A percentile compares a stretch with the other conserved stretches of the same genome.
Evolutionary conservation across 441 rosid genomes (phyloP).

Genomic region (Omphalea diandra): DNA sequence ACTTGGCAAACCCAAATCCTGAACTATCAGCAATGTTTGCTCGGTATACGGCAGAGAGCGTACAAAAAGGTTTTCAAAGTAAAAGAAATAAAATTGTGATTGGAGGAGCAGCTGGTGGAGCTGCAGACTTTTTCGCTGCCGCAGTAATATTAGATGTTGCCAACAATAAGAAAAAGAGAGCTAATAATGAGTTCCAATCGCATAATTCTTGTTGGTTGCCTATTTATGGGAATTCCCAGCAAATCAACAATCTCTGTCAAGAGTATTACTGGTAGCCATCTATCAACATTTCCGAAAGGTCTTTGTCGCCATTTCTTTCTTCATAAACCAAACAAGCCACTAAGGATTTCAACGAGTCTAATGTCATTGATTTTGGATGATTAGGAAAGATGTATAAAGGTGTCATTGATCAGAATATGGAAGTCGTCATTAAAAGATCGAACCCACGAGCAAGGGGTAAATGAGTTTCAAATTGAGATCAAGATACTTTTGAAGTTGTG

Average conservation of each 20-base stretch:
- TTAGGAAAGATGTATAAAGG: slow-evolving; percentile 79
- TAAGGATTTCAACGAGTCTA: slow-evolving; percentile 51
- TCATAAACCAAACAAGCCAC: slow-evolving; percentile 51
- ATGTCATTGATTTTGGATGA: slow-evolving; percentile 73
- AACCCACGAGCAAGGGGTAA: slow-evolving; percentile 76
- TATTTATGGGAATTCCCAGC: slow-evolving; percentile 34
- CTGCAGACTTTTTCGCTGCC: slow-evolving; percentile 42
- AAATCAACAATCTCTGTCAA: slow-evolving; percentile 46
- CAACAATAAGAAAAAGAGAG: slow-evolving; percentile 35
- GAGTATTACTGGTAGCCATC: slow-evolving; percentile 39
- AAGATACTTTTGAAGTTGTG: slow-evolving; percentile 73
- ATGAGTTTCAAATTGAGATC: slow-evolving; percentile 66
- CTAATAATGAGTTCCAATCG: slow-evolving; percentile 28
- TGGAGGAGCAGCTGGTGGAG: slow-evolving; percentile 59
- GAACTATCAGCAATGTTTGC: slow-evolving; percentile 46
- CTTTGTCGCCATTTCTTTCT: slow-evolving; percentile 60
- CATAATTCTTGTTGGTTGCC: slow-evolving; percentile 61
- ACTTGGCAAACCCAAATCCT: slow-evolving; percentile 62
- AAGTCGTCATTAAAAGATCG: slow-evolving; percentile 68
- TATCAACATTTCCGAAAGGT: slow-evolving; percentile 54
- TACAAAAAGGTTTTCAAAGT: background rate
- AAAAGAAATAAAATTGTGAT: slow-evolving; percentile 24
- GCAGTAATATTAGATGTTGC: slow-evolving; percentile 43
- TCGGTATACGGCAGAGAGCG: slow-evolving; percentile 19
- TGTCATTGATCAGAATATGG: slow-evolving; percentile 39